Base-by-base conservation (phyloP, 306 rosid genomes). In the Oxytropis ochrocephala region DNA sequence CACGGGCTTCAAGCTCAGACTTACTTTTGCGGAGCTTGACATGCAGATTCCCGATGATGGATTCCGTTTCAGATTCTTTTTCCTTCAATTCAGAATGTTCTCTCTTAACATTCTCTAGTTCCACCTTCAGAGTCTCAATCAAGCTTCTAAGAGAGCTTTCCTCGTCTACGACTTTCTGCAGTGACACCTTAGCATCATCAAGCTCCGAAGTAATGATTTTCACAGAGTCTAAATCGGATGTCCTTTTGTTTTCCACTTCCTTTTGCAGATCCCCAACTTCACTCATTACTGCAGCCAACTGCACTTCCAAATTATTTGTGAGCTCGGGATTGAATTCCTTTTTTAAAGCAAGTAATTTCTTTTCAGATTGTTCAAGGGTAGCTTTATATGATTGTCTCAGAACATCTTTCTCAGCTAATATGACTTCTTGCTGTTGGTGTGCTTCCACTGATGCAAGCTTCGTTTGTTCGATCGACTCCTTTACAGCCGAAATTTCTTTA, bases 61-160 rank as follows among this genome's bases (percentile, higher is more conserved):
- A 89, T 84, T 95, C 96, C 8, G 97, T 88, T 75, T 87, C 97
- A 3, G 89, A 87, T 78, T 95, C 97, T 80, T 79, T 95, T 63
- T 85, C 97, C 81, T 89, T 91, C 77, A 91, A 79, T 43, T 84
- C 91, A 51, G 80, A 43, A 80, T 87, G 99, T 77, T 95, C 96
- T 79, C 74, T 91, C 80, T 81, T 95, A 72, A 91, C 95, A 73
- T 85, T 83, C 80, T 95, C 99, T 30, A 95, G 75, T 64, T 95
- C 96, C 78, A 73, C 72, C 86, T 87, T 91, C n/a, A 91, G 90
- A 70, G 91, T 30, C 79, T 81, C 97, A 33, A 83, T 85, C 82
- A 82, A 77, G 80, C 77, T 84, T 79, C 84, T 81, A 60, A 95
- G 96, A 50, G 86, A 79, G 80, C 70, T 91, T 83, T 95, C 97